Base-by-base conservation (phyloP, 495 filamentous ascomycete species). In the Hypoxylon intermedium region DNA sequence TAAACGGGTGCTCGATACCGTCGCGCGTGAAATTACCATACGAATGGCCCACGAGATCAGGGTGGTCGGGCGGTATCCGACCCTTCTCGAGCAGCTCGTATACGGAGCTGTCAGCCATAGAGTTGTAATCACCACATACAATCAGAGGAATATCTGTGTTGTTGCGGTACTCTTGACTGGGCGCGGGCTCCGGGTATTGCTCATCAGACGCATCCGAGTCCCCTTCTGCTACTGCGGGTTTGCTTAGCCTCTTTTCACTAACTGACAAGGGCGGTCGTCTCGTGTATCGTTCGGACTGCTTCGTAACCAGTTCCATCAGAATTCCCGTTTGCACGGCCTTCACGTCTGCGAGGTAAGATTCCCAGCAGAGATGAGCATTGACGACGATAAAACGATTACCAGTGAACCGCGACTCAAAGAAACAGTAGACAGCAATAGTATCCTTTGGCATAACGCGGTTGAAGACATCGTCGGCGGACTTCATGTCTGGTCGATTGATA, bases 371-470 rank as follows among this genome's bases (percentile, higher is more conserved):
- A 75, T 98, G 94, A 2, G 90, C 89, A 65, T 98, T 98, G 21
- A 89, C 91, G 9, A 97, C 86, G 42, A 98, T 95, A 54, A 98
- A 78, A 12, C 95, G 86, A 1, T 90, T 84, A 1, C 94, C 94
- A 1, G 93, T 98, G 53, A 80, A 74, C 12, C 92, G 83, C 65
- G 96, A 97, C 72, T 98, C 95, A 45, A 98, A 82, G 74, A 98
- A 94, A 51, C 89, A 81, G 21, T 96, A 83, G 15, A 96, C 85
- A 9, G 89, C 93, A 65, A 98, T 96, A 67, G 98, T 90, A 76
- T 98, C 94, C 75, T 93, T 89, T 55, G 93, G 92, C 94, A 97
- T 98, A 13, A 98, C 86, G 9, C 94, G 87, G 70, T 98, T 98
- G 80, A 94, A 98, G 56, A 97, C 92, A 65, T 98, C 95, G 66